Percentiles rank a stretch among this genome's conserved stretches.
Evolutionary conservation across 1,284 basidiomycete genomes (phyloP).

Genomic region (Rhodotorula sp.): DNA sequence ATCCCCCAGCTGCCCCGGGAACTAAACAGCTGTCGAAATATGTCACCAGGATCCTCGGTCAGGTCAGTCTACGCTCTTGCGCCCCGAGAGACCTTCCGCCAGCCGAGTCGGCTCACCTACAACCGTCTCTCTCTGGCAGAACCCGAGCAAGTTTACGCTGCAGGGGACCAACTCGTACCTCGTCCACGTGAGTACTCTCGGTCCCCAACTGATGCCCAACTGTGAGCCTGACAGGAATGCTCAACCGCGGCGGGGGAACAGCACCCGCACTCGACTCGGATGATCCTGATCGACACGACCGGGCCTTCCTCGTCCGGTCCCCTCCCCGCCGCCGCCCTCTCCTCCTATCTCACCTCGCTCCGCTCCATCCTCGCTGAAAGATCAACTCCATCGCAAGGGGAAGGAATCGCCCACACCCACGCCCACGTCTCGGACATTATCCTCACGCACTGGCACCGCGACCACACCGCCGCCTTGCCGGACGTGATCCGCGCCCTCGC

Average conservation of each 20-base stretch:
- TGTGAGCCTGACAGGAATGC: no score
- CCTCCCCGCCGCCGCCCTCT: conserved; percentile 87
- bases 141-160: conserved; percentile 78
- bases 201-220: no score
- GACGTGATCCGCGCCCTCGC: conserved; percentile 67
- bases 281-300: conserved; percentile 75
- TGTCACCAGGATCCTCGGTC: conserved; percentile 21
- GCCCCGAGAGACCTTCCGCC: background rate
- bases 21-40: conserved; percentile 16
- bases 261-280: conserved; percentile 56
- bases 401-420: background rate
- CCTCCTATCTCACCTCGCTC: conserved; percentile 60
- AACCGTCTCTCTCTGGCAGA: conserved; percentile 3
- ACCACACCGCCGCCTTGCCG: conserved; percentile 78
- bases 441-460: conserved; percentile 85
- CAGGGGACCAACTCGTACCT: conserved; percentile 96
- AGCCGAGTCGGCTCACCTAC: no score
- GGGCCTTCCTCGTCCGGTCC: conserved; percentile 61
- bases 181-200: conserved; percentile 49
- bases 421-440: conserved; percentile 71
- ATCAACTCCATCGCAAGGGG: conserved; percentile 47
- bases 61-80: background rate
- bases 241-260: background rate
- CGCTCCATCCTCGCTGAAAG: conserved; percentile 4
- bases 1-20: no score